Conservation (phyloP, 116 monocot species). For the Posidonia oceanica region DNA sequence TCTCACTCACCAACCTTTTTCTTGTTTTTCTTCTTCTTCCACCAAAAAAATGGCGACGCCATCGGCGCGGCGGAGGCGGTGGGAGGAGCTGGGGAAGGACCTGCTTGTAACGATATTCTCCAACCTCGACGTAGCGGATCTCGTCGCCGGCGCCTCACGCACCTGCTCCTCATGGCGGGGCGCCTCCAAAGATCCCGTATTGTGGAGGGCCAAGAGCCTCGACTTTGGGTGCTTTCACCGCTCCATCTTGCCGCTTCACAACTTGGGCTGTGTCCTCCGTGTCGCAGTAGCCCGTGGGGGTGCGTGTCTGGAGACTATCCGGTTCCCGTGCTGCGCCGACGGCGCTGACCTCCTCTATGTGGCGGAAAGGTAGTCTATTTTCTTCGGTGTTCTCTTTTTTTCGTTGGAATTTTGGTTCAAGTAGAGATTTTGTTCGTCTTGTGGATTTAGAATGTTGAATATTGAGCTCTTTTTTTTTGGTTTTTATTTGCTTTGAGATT, state of each 20-base stretch:
- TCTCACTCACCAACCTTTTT: not conserved
- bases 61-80: conserved; percentile 7
- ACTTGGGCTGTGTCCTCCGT: conserved; percentile 21
- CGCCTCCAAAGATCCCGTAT: conserved; percentile 24
- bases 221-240: conserved; percentile 41
- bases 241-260: conserved; percentile 6
- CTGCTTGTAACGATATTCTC: conserved; percentile 12
- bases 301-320: conserved; percentile 12
- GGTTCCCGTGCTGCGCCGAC: conserved; percentile 40
- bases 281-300: conserved; percentile 13
- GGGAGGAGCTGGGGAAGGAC: conserved; percentile 23
- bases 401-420: too few relatives aligned
- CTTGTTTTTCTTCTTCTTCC: not conserved
- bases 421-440: not conserved
- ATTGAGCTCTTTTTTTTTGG: not conserved
- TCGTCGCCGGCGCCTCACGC: conserved; percentile 29
- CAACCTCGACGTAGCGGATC: conserved; percentile 15
- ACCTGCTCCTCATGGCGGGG: conserved; percentile 47
- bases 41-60: not conserved
- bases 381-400: not conserved
- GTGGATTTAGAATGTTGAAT: not conserved
- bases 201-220: conserved; percentile 27
- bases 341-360: conserved; percentile 33
- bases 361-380: conserved; percentile 25
- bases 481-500: not conserved